These are phyloP conservation scores for Lipomyces japonicus DNA, from an alignment of 805 yeast species.

Conservation along the genomic window DNA sequence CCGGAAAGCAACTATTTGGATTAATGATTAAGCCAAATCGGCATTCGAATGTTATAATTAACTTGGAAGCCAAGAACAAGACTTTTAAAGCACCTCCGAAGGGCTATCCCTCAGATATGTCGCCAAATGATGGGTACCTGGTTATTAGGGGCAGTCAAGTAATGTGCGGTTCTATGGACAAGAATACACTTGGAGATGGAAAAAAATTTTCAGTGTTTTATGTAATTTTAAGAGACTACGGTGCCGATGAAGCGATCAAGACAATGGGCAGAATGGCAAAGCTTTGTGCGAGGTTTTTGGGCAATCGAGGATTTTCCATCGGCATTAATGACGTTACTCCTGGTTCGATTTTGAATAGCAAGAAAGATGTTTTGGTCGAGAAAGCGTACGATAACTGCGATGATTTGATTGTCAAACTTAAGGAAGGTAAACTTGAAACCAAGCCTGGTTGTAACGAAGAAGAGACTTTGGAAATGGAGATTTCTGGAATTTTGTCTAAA, in stretches of 20 bases:
- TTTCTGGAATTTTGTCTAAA: constrained; percentile 91
- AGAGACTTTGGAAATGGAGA: constrained; percentile 95
- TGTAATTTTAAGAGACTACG: constrained; percentile 90
- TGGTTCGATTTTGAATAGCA: constrained; percentile 64
- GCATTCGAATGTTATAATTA: constrained; percentile 73
- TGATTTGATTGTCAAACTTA: constrained; percentile 72
- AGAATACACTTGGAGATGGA: constrained; percentile 94
- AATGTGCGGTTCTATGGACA: constrained; percentile 94
- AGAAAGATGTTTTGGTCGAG: constrained; percentile 86
- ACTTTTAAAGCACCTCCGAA: constrained; percentile 73
- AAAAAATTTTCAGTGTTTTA: constrained; percentile 95
- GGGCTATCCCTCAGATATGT: constrained; percentile 85
- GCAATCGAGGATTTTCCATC: constrained; percentile 93
- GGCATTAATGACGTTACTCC: constrained; percentile 98
- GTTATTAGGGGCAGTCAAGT: constrained; percentile 85
- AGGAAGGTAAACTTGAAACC: constrained; percentile 86
- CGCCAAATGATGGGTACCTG: constrained; percentile 94
- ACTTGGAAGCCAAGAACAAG: constrained; percentile 91
- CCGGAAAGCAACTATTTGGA: constrained; percentile 94
- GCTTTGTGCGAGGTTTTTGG: constrained; percentile 89
- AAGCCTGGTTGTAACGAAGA: constrained; percentile 99
- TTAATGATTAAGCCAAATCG: constrained; percentile 79
- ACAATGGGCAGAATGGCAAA: constrained; percentile 99
- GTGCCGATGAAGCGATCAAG: constrained; percentile 90
- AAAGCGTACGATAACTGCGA: constrained; percentile 88